Evolutionary conservation across 202 grass and related monocot genomes (phyloP), one percentile per base, ranked within the genome.

Genomic region (Panicum virgatum): DNA sequence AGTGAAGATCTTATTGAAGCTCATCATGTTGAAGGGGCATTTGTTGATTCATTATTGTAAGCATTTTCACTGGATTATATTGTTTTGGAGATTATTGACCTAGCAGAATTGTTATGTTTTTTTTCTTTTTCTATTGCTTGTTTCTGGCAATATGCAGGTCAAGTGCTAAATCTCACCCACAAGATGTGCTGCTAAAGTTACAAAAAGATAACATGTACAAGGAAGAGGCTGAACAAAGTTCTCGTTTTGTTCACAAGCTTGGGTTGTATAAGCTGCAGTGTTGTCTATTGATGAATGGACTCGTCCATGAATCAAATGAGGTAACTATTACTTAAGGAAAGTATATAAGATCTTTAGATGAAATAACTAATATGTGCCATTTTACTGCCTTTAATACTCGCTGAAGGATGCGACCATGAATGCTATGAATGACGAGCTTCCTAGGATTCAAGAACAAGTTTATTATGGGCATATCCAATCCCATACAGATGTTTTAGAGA

Each of bases 371-470:
- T 12, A 82, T 13, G 43, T 81, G 54, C 27, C 72, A 43, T 73
- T 87, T 86, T 79, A 47, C 27, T 54, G 61, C 23, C 44, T 26
- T 86, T 86, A 48, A 69, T 76, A 76, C 72, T 61, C 71, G 40
- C 62, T 30, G 69, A 81, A 98, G 96, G 96, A 98, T 5, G 83
- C 90, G 6, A 91, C 91, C 57, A 96, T 93, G 80, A 93, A 90
- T 90, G 96, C 96, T 66, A 93, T 98, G 92, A 95, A 98, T 30
- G 90, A 88, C 66, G 92, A 98, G 76, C 86, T 93, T 67, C 96
- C 90, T 62, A 96, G 87, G 88, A 95, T 98, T 90, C 96, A 98
- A 90, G 96, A 98, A 83, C 96, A 98, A 91, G 92, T 98, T 72
- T 98, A 98, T 86, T 98, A 98, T 87, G 96, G 96, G 44, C 92